A percentile compares a stretch with the other conserved stretches of the same genome.
These are phyloP conservation scores for Begonia masoniana DNA, from an alignment of 306 rosid species.

Conservation along the genomic window DNA sequence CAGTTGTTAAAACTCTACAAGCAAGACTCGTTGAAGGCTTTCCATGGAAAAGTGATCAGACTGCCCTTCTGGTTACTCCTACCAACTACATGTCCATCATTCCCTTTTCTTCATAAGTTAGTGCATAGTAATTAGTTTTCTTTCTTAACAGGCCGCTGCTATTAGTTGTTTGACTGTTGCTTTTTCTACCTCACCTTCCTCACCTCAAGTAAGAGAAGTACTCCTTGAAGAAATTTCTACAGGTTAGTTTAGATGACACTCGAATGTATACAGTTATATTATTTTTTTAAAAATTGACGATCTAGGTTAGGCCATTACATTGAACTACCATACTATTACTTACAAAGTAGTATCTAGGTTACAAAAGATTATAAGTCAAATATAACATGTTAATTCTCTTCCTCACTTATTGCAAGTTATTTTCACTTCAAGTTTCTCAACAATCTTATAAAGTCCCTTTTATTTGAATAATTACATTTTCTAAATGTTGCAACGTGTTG, in stretches of 20 bases:
- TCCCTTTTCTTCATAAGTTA: neutral
- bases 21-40: conserved; percentile 62
- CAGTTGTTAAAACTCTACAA: conserved; percentile 46
- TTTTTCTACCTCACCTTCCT: conserved; percentile 57
- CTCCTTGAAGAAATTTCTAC: conserved; percentile 44
- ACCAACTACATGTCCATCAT: neutral
- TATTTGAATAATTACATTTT: no score
- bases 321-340: no score
- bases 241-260: conserved; percentile 25
- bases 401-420: no score
- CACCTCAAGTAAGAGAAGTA: conserved; percentile 48
- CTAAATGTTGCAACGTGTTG: no score
- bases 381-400: no score
- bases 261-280: no score
- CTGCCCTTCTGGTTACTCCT: conserved; percentile 55
- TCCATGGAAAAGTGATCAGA: conserved; percentile 52
- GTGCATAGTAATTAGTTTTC: conserved; percentile 10
- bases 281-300: no score
- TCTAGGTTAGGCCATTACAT: no score
- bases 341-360: no score
- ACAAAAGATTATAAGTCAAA: no score
- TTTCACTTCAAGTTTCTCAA: no score
- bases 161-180: conserved; percentile 73
- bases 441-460: no score
- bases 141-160: conserved; percentile 46